Percentiles rank a stretch among this genome's conserved stretches.
Conservation (phyloP, 2,329 filamentous ascomycete genomes). For the Drechslerella coelobrocha region DNA sequence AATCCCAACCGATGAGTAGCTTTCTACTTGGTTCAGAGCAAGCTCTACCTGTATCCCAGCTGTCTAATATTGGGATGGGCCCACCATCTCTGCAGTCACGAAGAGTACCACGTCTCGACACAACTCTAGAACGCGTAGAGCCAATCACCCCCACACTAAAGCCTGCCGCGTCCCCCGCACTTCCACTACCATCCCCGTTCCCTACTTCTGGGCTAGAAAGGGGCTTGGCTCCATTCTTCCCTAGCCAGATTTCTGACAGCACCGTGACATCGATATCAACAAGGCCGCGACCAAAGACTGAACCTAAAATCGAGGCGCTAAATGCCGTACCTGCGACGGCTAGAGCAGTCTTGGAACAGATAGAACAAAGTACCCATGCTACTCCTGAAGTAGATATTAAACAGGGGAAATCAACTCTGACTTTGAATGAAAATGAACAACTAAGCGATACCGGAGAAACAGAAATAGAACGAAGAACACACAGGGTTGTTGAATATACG, state of each 20-base stretch:
- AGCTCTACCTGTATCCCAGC: background rate
- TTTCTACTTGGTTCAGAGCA: conserved; percentile 24
- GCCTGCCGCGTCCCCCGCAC: conserved; percentile 27
- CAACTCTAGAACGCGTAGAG: conserved; percentile 8
- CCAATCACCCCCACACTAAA: conserved; percentile 33
- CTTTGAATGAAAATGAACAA: background rate
- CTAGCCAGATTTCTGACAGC: conserved; percentile 32
- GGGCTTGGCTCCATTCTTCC: conserved; percentile 26
- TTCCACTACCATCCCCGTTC: conserved; percentile 40
- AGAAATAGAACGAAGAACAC: conserved; percentile 17
- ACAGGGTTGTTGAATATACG: conserved; percentile 30
- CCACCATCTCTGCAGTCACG: conserved; percentile 18
- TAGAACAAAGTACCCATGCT: background rate
- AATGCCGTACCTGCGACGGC: background rate
- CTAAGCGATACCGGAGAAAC: background rate
- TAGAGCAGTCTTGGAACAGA: conserved; percentile 11
- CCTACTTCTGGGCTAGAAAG: conserved; percentile 31
- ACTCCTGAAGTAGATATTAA: background rate
- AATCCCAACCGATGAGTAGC: conserved; percentile 46
- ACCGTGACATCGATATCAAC: conserved; percentile 4
- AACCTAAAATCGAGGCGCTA: background rate
- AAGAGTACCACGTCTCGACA: conserved; percentile 20
- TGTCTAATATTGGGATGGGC: conserved; percentile 18
- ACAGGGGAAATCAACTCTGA: background rate
- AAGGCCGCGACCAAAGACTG: background rate